These are phyloP conservation scores for Podospora fimiseda DNA, from an alignment of 495 filamentous ascomycete genomes.

Conservation along the genomic window DNA sequence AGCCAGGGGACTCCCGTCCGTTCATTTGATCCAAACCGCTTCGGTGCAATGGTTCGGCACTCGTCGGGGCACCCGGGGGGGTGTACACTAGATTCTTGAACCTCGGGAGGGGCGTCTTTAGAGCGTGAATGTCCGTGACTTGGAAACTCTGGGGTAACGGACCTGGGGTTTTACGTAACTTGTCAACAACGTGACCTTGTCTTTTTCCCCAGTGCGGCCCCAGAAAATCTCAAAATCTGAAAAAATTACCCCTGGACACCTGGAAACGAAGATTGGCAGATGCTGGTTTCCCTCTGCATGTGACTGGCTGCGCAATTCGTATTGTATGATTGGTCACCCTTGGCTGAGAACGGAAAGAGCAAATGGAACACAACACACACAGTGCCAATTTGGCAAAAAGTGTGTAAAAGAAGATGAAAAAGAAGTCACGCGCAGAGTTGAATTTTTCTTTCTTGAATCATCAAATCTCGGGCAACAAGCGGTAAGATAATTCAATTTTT, in stretches of 20 bases:
- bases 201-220: neutral
- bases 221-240: no score
- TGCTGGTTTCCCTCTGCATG: constrained; percentile 10
- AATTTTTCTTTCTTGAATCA: neutral
- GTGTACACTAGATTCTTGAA: neutral
- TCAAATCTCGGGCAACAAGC: neutral
- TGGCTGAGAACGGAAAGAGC: constrained; percentile 1
- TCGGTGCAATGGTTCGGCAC: neutral
- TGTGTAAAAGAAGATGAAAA: constrained; percentile 6
- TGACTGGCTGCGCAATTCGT: constrained; percentile 15
- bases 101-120: constrained; percentile 5
- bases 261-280: neutral
- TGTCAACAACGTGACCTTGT: constrained; percentile 15
- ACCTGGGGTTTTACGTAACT: constrained; percentile 24
- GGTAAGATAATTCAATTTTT: neutral
- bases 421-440: neutral
- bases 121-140: constrained; percentile 4
- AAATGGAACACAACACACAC: constrained; percentile 5
- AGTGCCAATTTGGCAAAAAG: constrained; percentile 10
- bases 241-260: neutral
- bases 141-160: constrained; percentile 1
- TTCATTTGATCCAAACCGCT: neutral
- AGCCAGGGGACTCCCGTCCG: no score
- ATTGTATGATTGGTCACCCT: constrained; percentile 13
- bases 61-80: neutral